phyloP scores from a whole-genome alignment of 73 alveolate genomes.

The Paramecium tetraurelia region DNA sequence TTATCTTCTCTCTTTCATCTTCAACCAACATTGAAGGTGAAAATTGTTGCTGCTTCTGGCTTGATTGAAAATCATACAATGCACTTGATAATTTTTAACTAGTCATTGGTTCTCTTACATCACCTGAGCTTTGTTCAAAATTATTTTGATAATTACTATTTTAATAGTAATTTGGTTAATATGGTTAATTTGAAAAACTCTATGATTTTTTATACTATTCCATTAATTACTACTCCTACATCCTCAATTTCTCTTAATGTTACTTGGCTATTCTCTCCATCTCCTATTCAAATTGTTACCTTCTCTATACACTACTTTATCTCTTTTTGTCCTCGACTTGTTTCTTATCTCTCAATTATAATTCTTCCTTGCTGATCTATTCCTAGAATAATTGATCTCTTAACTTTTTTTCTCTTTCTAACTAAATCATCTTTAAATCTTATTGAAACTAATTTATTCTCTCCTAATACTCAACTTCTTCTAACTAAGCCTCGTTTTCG shows the following conservation, averaged over 20 bases:
- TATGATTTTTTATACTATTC: slow-evolving; percentile 3
- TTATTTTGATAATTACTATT: background rate
- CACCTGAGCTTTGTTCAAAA: slow-evolving; percentile 21
- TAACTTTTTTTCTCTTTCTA: slow-evolving; percentile 33
- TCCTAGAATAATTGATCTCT: background rate
- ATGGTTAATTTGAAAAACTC: background rate
- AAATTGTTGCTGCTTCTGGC: background rate
- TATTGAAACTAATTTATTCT: background rate
- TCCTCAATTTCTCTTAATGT: slow-evolving; percentile 12
- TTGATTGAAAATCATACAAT: slow-evolving; percentile 12
- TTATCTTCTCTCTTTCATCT: slow-evolving; percentile 22
- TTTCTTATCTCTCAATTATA: background rate
- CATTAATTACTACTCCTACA: background rate
- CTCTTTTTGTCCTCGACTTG: background rate
- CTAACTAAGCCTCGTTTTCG: background rate
- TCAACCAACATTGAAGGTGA: slow-evolving; percentile 25
- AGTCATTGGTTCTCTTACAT: slow-evolving; percentile 39
- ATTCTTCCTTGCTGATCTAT: background rate
- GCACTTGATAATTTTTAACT: slow-evolving; percentile 18
- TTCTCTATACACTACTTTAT: background rate
- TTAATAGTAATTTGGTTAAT: background rate
- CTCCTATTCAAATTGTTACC: background rate
- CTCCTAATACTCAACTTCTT: slow-evolving; percentile 9
- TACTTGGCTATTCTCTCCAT: background rate
- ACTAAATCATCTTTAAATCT: slow-evolving; percentile 19